Evolutionary conservation across 306 rosid genomes (phyloP).

Genomic region (Malus asiatica): DNA sequence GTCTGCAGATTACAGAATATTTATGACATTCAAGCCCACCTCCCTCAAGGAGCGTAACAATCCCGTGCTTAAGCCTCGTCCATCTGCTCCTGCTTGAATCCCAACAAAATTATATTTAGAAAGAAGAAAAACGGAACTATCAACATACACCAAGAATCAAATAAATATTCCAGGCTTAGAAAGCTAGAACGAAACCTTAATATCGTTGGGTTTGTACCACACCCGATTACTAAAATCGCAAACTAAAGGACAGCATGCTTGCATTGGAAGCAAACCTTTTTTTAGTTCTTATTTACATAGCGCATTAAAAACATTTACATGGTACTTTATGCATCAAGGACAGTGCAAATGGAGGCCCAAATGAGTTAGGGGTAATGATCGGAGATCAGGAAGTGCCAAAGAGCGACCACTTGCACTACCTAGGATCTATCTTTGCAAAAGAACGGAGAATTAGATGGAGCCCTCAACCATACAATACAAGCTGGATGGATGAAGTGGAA

Average conservation of each 20-base stretch:
- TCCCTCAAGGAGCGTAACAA: slow-evolving; percentile 28
- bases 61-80: slow-evolving; percentile 30
- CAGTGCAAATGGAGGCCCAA: too few relatives aligned
- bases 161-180: background rate
- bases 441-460: too few relatives aligned
- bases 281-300: background rate
- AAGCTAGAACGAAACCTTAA: background rate
- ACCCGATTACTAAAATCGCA: background rate
- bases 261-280: background rate
- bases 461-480: too few relatives aligned
- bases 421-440: too few relatives aligned
- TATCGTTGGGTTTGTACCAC: background rate
- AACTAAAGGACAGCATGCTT: background rate
- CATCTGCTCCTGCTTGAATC: slow-evolving; percentile 36
- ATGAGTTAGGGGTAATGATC: too few relatives aligned
- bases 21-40: slow-evolving; percentile 44
- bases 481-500: too few relatives aligned
- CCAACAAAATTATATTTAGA: background rate
- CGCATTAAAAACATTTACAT: background rate
- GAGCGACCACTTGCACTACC: too few relatives aligned
- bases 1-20: slow-evolving; percentile 15
- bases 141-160: background rate
- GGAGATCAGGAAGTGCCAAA: too few relatives aligned
- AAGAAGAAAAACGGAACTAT: background rate
- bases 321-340: background rate